A percentile compares a stretch with the other conserved stretches of the same genome.
These are phyloP conservation scores for Ballota nigra DNA, from an alignment of 257 asterid genomes.

Conservation along the genomic window DNA sequence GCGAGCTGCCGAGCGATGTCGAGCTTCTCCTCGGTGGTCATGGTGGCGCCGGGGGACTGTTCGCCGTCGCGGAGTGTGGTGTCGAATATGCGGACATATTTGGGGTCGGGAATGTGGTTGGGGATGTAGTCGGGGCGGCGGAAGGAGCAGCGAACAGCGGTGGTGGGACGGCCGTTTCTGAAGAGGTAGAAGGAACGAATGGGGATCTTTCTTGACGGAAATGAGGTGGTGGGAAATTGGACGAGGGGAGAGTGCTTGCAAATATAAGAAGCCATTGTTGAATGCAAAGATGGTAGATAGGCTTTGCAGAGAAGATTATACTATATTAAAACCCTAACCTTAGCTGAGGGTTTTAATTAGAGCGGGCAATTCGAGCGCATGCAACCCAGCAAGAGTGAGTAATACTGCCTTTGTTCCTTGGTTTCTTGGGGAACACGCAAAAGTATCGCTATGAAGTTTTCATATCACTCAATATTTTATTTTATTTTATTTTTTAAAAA, in stretches of 20 bases:
- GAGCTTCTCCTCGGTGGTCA: conserved; percentile 90
- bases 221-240: background rate
- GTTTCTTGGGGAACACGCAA: too few species aligned
- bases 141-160: conserved; percentile 54
- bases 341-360: too few species aligned
- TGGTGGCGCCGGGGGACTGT: conserved; percentile 98
- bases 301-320: background rate
- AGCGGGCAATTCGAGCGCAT: too few species aligned
- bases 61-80: conserved; percentile 98
- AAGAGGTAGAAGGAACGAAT: conserved; percentile 16
- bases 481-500: too few species aligned
- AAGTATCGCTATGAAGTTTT: too few species aligned
- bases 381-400: too few species aligned
- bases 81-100: conserved; percentile 84
- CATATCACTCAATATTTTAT: too few species aligned
- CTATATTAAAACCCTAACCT: background rate
- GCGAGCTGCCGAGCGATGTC: conserved; percentile 84
- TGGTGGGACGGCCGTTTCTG: conserved; percentile 25
- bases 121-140: conserved; percentile 71
- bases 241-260: conserved; percentile 26
- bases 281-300: conserved; percentile 6
- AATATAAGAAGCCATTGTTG: conserved; percentile 36
- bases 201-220: conserved; percentile 1
- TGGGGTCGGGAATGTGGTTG: conserved; percentile 72
- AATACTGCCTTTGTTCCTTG: too few species aligned